These are phyloP conservation scores for Choanephora cucurbitarum DNA, from an alignment of 371 early-diverging fungal species.

Conservation along the genomic window DNA sequence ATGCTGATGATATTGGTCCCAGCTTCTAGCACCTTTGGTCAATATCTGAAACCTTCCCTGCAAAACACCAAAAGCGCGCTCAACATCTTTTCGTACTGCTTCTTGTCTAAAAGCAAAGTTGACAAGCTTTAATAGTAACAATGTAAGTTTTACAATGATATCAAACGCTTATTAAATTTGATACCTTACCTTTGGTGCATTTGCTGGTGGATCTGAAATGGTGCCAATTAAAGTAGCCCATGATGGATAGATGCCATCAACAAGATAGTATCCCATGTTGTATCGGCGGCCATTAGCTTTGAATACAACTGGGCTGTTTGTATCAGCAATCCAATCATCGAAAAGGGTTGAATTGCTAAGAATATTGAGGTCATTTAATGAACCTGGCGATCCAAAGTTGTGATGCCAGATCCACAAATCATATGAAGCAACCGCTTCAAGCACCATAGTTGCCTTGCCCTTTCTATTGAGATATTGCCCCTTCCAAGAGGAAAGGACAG, in stretches of 20 bases:
- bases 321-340: too few relatives aligned
- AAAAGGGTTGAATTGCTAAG: neutral
- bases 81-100: constrained; percentile 1
- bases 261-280: neutral
- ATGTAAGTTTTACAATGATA: too few relatives aligned
- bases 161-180: too few relatives aligned
- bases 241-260: neutral
- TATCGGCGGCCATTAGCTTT: neutral
- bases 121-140: too few relatives aligned
- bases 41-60: neutral
- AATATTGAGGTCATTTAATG: neutral
- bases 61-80: constrained; percentile 1
- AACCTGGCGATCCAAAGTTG: constrained; percentile 3
- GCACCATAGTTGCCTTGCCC: constrained; percentile 1
- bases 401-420: constrained; percentile 8
- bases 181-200: neutral
- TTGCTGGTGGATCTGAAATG: neutral
- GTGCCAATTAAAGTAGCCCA: neutral
- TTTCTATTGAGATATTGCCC: neutral
- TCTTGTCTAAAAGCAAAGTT: neutral
- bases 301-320: too few relatives aligned
- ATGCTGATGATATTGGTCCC: neutral
- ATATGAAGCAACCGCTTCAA: constrained; percentile 4
- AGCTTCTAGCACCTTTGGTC: neutral
- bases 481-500: neutral